A percentile compares a stretch with the other conserved stretches of the same genome.
phyloP scores from a whole-genome alignment of 495 filamentous ascomycete genomes.

The Amniculicola lignicola region DNA sequence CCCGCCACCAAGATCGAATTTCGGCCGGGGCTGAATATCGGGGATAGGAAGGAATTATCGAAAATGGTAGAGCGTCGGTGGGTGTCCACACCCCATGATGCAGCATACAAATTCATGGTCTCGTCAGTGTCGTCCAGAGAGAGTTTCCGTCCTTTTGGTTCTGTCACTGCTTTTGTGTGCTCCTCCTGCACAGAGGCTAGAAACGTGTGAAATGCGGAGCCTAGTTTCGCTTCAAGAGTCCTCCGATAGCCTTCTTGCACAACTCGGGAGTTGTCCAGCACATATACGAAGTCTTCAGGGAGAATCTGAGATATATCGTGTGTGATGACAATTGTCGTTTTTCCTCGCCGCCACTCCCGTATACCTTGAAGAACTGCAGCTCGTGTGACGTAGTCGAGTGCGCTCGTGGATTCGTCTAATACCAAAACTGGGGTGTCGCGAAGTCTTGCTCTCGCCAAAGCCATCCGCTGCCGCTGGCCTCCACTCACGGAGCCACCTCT shows the following conservation, averaged over 20 bases:
- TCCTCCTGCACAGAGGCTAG: slow-evolving; percentile 15
- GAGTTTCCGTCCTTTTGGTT: background rate
- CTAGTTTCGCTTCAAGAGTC: slow-evolving; percentile 43
- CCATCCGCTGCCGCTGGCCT: slow-evolving; percentile 60
- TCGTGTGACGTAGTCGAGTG: slow-evolving; percentile 44
- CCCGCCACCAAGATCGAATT: background rate
- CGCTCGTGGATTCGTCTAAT: slow-evolving; percentile 48
- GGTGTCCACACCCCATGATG: background rate
- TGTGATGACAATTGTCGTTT: slow-evolving; percentile 55
- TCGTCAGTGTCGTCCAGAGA: slow-evolving; percentile 22
- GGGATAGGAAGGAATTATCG: slow-evolving; percentile 3
- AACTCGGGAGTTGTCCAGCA: slow-evolving; percentile 68
- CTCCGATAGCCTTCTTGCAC: slow-evolving; percentile 64
- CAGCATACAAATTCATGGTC: slow-evolving; percentile 13
- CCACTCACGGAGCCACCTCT: slow-evolving; percentile 75
- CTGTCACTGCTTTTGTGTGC: background rate
- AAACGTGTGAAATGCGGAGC: slow-evolving; percentile 38
- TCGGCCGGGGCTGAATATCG: slow-evolving; percentile 2
- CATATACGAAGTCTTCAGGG: slow-evolving; percentile 72
- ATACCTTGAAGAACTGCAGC: slow-evolving; percentile 42
- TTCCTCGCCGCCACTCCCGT: slow-evolving; percentile 42
- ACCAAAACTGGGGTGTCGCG: slow-evolving; percentile 46
- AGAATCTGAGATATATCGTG: slow-evolving; percentile 83
- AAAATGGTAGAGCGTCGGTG: slow-evolving; percentile 20
- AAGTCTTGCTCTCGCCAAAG: slow-evolving; percentile 43